Conservation (phyloP, 225 moss, liverwort and hornwort species). For the Pleurozium schreberi region DNA sequence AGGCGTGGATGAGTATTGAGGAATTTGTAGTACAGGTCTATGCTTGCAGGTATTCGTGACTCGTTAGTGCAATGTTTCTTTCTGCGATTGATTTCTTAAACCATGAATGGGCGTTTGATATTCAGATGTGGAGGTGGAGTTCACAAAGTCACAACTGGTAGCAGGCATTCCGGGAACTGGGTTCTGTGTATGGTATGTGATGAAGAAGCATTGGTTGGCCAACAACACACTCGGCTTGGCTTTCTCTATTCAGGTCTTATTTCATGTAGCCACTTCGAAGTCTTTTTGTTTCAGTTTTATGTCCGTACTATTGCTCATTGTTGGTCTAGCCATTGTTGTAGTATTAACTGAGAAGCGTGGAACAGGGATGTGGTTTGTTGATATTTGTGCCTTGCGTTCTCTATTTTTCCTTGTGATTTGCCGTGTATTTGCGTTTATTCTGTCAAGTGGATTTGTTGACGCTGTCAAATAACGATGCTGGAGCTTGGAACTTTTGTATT, state of each 20-base stretch:
- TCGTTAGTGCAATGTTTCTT: neutral
- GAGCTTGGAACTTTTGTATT: neutral
- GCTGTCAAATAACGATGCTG: neutral
- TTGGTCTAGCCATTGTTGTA: neutral
- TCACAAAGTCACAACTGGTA: constrained; percentile 80
- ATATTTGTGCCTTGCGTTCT: neutral
- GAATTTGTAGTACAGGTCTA: neutral
- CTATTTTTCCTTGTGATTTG: neutral
- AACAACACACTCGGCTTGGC: constrained; percentile 99
- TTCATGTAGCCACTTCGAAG: neutral
- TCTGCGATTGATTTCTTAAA: neutral
- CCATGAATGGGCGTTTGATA: neutral
- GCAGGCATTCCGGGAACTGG: constrained; percentile 90
- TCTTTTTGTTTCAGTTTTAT: neutral
- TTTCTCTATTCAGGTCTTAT: constrained; percentile 89
- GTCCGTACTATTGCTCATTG: neutral
- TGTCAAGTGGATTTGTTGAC: neutral
- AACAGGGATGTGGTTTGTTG: neutral
- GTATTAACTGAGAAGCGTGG: neutral
- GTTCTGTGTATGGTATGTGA: constrained; percentile 97
- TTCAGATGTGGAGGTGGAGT: constrained; percentile 79
- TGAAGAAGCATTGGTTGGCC: constrained; percentile 99
- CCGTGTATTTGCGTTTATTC: neutral
- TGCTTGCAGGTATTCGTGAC: neutral
- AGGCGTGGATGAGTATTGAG: neutral